Percentiles rank a stretch among this genome's conserved stretches.
These are phyloP conservation scores for Neurospora sp. DNA, from an alignment of 495 filamentous ascomycete species.

Conservation along the genomic window DNA sequence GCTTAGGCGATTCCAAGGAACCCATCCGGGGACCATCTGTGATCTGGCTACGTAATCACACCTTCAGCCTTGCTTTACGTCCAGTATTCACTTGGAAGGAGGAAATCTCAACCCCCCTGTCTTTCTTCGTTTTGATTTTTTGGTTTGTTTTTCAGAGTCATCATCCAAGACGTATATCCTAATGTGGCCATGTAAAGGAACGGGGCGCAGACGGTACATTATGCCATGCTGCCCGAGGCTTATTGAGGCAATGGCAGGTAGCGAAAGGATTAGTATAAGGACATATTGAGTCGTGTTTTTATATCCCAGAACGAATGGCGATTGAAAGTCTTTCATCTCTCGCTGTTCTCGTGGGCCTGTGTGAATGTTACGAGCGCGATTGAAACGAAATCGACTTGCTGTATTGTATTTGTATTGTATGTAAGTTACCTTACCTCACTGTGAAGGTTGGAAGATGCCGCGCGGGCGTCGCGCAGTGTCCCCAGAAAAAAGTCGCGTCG, in stretches of 20 bases:
- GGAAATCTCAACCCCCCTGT: neutral
- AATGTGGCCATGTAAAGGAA: neutral
- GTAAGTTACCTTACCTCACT: neutral
- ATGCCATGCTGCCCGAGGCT: neutral
- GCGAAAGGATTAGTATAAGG: neutral
- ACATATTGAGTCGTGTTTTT: neutral
- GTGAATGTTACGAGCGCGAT: neutral
- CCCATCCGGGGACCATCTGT: neutral
- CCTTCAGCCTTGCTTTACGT: neutral
- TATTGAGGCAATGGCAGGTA: neutral
- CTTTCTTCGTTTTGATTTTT: neutral
- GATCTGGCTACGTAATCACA: neutral
- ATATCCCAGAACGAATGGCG: neutral
- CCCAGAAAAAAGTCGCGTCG: constrained; percentile 11
- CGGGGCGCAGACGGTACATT: neutral
- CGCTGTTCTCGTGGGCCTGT: neutral
- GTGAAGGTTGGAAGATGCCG: constrained; percentile 4
- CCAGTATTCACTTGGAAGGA: neutral
- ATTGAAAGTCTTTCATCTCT: neutral
- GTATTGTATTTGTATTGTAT: neutral
- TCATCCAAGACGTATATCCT: neutral
- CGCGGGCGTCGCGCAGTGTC: constrained; percentile 5
- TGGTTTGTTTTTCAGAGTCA: neutral
- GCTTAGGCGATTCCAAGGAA: constrained; percentile 19
- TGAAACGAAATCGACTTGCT: neutral